Evolutionary conservation across 139 green algal species (phyloP), one percentile per base, ranked within the genome.

Genomic region (Chlorella sp.): DNA sequence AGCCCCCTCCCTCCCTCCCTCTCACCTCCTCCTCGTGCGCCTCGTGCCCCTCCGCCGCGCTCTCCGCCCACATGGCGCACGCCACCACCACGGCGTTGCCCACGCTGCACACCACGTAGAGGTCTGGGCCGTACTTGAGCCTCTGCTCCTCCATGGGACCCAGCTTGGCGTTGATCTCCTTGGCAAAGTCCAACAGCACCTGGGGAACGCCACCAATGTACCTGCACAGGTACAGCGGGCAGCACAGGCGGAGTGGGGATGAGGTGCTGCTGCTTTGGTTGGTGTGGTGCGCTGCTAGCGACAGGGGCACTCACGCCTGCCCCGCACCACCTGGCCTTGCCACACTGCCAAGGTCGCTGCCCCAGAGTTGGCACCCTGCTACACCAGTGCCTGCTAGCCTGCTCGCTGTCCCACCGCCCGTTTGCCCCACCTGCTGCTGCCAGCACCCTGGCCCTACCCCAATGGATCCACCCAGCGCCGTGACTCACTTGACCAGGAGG

Each of bases 91-190:
- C 61, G 0, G 71, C 65, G 32, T 67, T 66, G 23, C 76, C 70
- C 51, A 74, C 26, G 1, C 65, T 68, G 6, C 60, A 73, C 27
- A 75, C 51, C 35, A 35, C 33, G 67, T 84, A 84, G 32, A 84
- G 49, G 49, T 84, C 79, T 23, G 79, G 79, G 36, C 79, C 79
- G 74, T 80, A 80, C 74, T 71, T 74, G 34, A 74, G 64, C 5
- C 30, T 23, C 80, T 86, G 80, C 67, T 86, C 80, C 69, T 86
- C 80, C 80, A 86, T 86, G 6, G 80, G 80, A 5, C 80, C 80
- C 49, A 83, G 69, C 69, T 86, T 86, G 31, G 80, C 80, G 31
- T 86, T 86, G 69, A 86, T 83, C 50, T 86, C 73, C 62, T 86
- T 83, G 35, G 80, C 80, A 60, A 86, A 86, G 70, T 86, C 80